phyloP scores from a whole-genome alignment of 2,329 filamentous ascomycete species.

The Pseudopithomyces maydicus region DNA sequence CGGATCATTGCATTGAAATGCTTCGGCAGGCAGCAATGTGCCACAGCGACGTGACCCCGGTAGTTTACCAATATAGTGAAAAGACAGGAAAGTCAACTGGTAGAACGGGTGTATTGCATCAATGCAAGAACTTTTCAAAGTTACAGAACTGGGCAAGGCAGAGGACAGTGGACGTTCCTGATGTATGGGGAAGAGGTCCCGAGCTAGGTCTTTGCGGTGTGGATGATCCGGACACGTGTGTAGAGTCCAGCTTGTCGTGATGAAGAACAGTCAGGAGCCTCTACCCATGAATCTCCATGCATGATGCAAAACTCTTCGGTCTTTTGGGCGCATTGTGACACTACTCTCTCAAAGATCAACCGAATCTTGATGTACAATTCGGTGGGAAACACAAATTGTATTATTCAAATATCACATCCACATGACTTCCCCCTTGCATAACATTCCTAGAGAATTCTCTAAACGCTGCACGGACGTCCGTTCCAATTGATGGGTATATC shows the following conservation, averaged over 20 bases:
- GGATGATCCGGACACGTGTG: background rate
- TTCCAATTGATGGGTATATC: constrained; percentile 21
- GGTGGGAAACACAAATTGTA: no score
- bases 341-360: no score
- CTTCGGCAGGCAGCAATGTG: background rate
- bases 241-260: background rate
- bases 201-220: background rate
- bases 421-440: no score
- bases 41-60: background rate
- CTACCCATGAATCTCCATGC: no score
- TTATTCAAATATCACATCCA: no score
- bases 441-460: no score
- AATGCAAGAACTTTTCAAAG: background rate
- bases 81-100: background rate
- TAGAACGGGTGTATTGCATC: background rate
- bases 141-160: background rate
- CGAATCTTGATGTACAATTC: no score
- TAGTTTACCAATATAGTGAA: background rate
- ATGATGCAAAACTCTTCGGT: no score
- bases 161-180: background rate
- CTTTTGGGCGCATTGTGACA: no score
- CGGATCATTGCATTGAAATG: background rate
- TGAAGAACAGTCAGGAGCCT: no score
- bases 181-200: background rate
- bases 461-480: background rate